Conservation (phyloP, 2,329 filamentous ascomycete species). For the Didymella glomerata region DNA sequence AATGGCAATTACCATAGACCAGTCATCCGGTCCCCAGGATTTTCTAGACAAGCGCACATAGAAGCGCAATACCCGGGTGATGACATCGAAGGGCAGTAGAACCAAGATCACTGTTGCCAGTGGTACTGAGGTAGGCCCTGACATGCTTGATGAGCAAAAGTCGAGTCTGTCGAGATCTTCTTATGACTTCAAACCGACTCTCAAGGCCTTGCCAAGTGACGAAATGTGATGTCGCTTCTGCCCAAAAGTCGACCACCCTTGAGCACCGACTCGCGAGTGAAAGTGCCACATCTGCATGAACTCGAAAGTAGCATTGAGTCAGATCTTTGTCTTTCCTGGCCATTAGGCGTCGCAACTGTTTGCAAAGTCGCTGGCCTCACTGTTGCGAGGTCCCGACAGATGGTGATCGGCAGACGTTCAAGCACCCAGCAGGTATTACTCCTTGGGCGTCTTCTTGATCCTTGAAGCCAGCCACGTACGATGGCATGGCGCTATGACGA, state of each 20-base stretch:
- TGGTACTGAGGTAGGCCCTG: conserved; percentile 14
- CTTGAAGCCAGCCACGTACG: background rate
- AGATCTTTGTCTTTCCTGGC: background rate
- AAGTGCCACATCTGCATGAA: conserved; percentile 4
- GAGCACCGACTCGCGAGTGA: background rate
- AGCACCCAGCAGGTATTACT: background rate
- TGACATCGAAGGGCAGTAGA: conserved; percentile 24
- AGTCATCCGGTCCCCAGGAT: conserved; percentile 44
- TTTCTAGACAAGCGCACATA: conserved; percentile 27
- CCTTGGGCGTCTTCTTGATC: background rate
- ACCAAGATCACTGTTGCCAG: conserved; percentile 21
- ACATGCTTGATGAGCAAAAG: background rate
- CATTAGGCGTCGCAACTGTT: background rate
- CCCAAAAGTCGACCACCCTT: conserved; percentile 1
- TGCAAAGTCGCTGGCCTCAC: background rate
- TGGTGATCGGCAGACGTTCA: background rate
- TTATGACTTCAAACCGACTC: background rate
- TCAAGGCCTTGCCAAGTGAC: background rate
- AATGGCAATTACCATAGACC: conserved; percentile 35
- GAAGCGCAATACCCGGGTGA: conserved; percentile 25
- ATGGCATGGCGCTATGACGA: background rate
- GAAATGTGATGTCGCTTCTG: background rate
- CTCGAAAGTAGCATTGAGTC: background rate
- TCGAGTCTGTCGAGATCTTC: background rate
- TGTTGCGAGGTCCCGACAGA: background rate